Evolutionary conservation across 2,329 filamentous ascomycete species (phyloP).

Genomic region (Neonectria faginata): DNA sequence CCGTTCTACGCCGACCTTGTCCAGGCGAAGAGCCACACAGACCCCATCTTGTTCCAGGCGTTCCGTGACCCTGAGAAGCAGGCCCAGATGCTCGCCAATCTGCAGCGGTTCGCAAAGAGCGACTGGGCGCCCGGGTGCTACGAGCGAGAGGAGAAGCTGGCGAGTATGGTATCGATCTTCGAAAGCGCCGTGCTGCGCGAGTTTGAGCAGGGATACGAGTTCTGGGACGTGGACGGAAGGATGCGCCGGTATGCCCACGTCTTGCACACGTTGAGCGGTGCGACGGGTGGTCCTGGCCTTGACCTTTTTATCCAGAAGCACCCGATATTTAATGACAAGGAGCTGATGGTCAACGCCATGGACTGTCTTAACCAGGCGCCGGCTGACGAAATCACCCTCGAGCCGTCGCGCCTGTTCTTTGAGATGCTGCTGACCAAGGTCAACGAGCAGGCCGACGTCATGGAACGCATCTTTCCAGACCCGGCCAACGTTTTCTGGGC

Average conservation of each 20-base stretch:
- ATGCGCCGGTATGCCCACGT: constrained; percentile 94
- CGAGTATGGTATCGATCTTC: constrained; percentile 82
- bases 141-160: constrained; percentile 77
- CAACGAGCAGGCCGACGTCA: constrained; percentile 84
- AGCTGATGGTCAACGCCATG: constrained; percentile 74
- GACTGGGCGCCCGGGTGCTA: constrained; percentile 83
- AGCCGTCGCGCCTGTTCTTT: constrained; percentile 86
- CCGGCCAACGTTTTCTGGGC: constrained; percentile 77
- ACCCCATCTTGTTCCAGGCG: constrained; percentile 86
- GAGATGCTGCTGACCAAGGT: constrained; percentile 78
- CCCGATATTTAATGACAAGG: constrained; percentile 80
- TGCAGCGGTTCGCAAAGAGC: constrained; percentile 81
- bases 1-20: constrained; percentile 90
- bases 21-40: constrained; percentile 76
- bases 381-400: constrained; percentile 76
- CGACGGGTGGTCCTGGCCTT: constrained; percentile 71
- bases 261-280: constrained; percentile 83
- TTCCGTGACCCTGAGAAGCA: constrained; percentile 92
- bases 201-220: constrained; percentile 92
- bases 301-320: constrained; percentile 93
- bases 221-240: constrained; percentile 85
- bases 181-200: constrained; percentile 91
- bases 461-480: constrained; percentile 84
- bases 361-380: constrained; percentile 82
- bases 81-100: constrained; percentile 86